Conservation (phyloP, 2,329 filamentous ascomycete species). For the Mycosphaerella sp. region DNA sequence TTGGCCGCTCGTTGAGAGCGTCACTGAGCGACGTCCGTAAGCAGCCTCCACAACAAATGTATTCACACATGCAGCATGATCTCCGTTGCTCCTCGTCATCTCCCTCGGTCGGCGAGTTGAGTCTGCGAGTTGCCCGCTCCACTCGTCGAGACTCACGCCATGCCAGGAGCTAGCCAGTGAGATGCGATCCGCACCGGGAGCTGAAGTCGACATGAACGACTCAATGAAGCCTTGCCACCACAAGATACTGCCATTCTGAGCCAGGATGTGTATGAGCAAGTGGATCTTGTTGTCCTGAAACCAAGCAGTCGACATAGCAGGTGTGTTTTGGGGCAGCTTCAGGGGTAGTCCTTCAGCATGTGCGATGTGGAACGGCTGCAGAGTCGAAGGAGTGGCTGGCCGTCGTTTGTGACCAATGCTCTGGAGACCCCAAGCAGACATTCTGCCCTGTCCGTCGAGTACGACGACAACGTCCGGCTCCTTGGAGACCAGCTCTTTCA, state of each 20-base stretch:
- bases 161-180: slow-evolving; percentile 2
- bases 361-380: slow-evolving; percentile 77
- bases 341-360: slow-evolving; percentile 57
- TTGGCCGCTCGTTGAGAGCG: not conserved
- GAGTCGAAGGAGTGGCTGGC: slow-evolving; percentile 32
- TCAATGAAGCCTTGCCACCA: slow-evolving; percentile 75
- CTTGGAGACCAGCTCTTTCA: slow-evolving; percentile 78
- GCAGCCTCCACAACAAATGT: not conserved
- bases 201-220: slow-evolving; percentile 65
- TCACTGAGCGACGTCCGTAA: slow-evolving; percentile 1
- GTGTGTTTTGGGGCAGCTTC: slow-evolving; percentile 12
- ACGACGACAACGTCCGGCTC: slow-evolving; percentile 82
- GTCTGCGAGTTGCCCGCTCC: not conserved
- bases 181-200: slow-evolving; percentile 21
- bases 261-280: slow-evolving; percentile 72
- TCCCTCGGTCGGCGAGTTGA: not conserved
- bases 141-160: slow-evolving; percentile 1
- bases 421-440: slow-evolving; percentile 91
- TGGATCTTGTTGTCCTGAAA: slow-evolving; percentile 28
- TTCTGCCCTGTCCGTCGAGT: slow-evolving; percentile 72
- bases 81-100: not conserved
- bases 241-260: slow-evolving; percentile 66
- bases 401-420: slow-evolving; percentile 68
- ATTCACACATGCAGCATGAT: not conserved
- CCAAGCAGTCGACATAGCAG: slow-evolving; percentile 26